These are phyloP conservation scores for Raphanus raphanistrum DNA, from an alignment of 345 rosid species.

Conservation along the genomic window DNA sequence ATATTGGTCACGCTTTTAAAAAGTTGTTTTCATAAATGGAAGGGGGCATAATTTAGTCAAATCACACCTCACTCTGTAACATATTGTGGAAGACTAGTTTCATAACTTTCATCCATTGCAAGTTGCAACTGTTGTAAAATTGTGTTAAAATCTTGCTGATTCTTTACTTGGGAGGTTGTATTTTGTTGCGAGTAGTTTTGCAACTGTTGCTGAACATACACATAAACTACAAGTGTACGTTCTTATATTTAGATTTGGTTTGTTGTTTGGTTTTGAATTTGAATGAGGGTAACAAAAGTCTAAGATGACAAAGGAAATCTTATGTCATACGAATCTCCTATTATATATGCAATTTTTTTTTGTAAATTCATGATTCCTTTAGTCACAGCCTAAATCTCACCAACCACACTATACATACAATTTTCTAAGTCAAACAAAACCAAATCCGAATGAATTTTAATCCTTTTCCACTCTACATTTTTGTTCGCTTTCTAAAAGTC, in stretches of 20 bases:
- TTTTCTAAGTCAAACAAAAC: slow-evolving; percentile 2
- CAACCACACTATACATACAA: slow-evolving; percentile 15
- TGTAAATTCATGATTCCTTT: slow-evolving; percentile 2
- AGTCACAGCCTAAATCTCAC: slow-evolving; percentile 8
- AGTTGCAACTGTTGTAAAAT: neutral
- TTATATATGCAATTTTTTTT: slow-evolving; percentile 3
- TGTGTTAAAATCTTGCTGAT: neutral
- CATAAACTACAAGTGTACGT: neutral
- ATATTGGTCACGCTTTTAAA: neutral
- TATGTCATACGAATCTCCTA: slow-evolving; percentile 22
- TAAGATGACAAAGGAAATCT: slow-evolving; percentile 17
- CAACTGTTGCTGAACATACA: too few species aligned
- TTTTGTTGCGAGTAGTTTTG: too few species aligned
- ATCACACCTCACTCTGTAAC: slow-evolving; percentile 17
- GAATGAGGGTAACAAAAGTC: neutral
- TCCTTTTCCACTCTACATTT: neutral
- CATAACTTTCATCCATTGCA: slow-evolving; percentile 27
- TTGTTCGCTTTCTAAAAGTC: slow-evolving; percentile 8
- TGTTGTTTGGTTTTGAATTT: slow-evolving; percentile 18
- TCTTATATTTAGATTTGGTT: slow-evolving; percentile 20
- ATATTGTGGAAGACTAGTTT: slow-evolving; percentile 55
- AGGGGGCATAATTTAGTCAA: neutral
- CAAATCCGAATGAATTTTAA: neutral
- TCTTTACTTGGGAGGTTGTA: neutral
- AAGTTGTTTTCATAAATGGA: neutral